Percentiles rank a stretch among this genome's conserved stretches.
Conservation (phyloP, 2,329 filamentous ascomycete species). For the Calonectria honghensis region DNA sequence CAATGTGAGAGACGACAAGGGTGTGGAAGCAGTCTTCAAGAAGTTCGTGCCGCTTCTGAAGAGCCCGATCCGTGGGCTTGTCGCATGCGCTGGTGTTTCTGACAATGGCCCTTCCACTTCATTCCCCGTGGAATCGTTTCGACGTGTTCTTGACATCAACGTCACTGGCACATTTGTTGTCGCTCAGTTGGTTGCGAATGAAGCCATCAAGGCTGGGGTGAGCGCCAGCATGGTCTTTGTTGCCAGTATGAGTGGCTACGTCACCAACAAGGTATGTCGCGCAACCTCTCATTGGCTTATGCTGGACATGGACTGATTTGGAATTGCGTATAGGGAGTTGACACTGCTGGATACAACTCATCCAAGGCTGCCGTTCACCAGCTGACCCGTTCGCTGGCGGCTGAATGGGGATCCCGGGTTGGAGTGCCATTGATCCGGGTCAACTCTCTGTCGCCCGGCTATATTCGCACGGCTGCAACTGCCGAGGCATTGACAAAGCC, state of each 20-base stretch:
- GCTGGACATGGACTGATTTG: not conserved
- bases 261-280: slow-evolving; percentile 61
- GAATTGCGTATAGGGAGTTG: slow-evolving; percentile 55
- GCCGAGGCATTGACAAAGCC: slow-evolving; percentile 56
- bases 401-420: slow-evolving; percentile 69
- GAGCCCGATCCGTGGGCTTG: slow-evolving; percentile 58
- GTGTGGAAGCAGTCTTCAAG: slow-evolving; percentile 11
- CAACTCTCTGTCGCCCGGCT: slow-evolving; percentile 63
- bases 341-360: slow-evolving; percentile 69
- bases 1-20: slow-evolving; percentile 25
- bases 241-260: slow-evolving; percentile 70
- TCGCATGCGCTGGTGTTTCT: slow-evolving; percentile 58
- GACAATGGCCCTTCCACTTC: slow-evolving; percentile 53
- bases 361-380: slow-evolving; percentile 74
- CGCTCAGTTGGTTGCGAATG: slow-evolving; percentile 66
- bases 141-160: slow-evolving; percentile 62
- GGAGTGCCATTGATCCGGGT: slow-evolving; percentile 68
- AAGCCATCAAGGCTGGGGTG: slow-evolving; percentile 63
- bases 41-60: slow-evolving; percentile 31
- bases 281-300: slow-evolving; percentile 25
- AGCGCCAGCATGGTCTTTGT: slow-evolving; percentile 69
- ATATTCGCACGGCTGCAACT: slow-evolving; percentile 68
- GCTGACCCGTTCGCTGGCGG: slow-evolving; percentile 69
- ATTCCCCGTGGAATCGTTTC: slow-evolving; percentile 52
- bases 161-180: slow-evolving; percentile 69